Evolutionary conservation across 768 basidiomycete species (phyloP).

Genomic region (Lentinula edodes): DNA sequence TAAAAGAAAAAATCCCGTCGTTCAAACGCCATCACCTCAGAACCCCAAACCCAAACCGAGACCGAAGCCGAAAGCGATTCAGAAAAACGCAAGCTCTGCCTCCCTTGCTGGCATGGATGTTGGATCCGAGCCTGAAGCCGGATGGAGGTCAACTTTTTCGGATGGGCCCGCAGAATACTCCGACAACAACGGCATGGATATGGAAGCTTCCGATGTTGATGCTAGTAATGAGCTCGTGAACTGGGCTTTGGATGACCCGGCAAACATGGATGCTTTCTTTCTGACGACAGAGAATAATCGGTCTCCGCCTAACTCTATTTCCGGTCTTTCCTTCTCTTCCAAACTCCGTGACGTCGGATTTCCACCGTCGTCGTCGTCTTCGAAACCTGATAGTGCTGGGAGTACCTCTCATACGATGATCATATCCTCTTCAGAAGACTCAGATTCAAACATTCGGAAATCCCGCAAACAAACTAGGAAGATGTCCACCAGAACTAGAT

Average conservation of each 20-base stretch:
- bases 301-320: neutral
- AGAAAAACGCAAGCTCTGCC: neutral
- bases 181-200: neutral
- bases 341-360: neutral
- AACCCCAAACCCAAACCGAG: constrained; percentile 1
- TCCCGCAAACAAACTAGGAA: neutral
- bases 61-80: constrained; percentile 3
- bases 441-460: neutral
- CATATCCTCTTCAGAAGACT: neutral
- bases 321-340: neutral
- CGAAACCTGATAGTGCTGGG: neutral
- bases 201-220: neutral
- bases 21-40: neutral
- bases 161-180: neutral
- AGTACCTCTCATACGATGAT: neutral
- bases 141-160: neutral
- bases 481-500: neutral
- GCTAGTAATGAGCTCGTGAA: neutral
- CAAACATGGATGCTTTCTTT: neutral
- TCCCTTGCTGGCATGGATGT: constrained; percentile 3
- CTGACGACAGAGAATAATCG: neutral
- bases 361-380: neutral
- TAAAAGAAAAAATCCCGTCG: constrained; percentile 6
- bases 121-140: neutral
- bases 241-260: neutral